phyloP scores from a whole-genome alignment of 495 filamentous ascomycete species.

The Clohesyomyces aquaticus region DNA sequence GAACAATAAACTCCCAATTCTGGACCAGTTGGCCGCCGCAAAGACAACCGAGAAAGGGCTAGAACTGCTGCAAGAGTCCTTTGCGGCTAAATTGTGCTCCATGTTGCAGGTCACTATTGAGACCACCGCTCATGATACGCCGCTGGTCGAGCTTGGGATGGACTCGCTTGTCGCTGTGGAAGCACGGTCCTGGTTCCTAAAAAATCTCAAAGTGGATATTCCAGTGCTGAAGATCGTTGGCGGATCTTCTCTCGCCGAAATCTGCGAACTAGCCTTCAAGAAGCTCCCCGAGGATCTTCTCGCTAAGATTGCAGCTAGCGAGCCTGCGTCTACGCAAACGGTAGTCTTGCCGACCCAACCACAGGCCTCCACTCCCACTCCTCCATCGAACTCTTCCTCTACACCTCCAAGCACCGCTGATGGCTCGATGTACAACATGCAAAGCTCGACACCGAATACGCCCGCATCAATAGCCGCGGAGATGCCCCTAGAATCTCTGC shows the following conservation, averaged over 20 bases:
- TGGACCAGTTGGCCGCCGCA: not conserved
- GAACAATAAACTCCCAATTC: not conserved
- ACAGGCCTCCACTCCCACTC: not conserved
- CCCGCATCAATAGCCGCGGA: no score
- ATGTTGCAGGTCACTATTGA: not conserved
- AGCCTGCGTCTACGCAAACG: not conserved
- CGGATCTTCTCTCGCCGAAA: conserved; percentile 17
- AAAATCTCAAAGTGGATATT: conserved; percentile 56
- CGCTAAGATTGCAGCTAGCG: not conserved
- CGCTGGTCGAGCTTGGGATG: conserved; percentile 49
- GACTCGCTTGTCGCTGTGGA: conserved; percentile 69
- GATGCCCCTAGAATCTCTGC: not conserved
- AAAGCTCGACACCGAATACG: not conserved
- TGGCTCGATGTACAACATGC: not conserved
- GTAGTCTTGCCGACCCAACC: not conserved
- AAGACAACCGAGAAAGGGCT: not conserved
- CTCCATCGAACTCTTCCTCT: not conserved
- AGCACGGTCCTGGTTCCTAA: conserved; percentile 64
- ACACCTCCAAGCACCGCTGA: not conserved
- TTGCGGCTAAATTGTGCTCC: not conserved
- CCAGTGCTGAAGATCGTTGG: conserved; percentile 32
- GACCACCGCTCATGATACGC: not conserved
- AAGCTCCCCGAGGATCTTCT: conserved; percentile 12
- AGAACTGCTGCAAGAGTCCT: not conserved
- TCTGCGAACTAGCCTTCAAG: conserved; percentile 13